Percentiles rank a stretch among this genome's conserved stretches.
phyloP scores from a whole-genome alignment of 805 yeast species.

The Sugiyamaella valdiviana region DNA sequence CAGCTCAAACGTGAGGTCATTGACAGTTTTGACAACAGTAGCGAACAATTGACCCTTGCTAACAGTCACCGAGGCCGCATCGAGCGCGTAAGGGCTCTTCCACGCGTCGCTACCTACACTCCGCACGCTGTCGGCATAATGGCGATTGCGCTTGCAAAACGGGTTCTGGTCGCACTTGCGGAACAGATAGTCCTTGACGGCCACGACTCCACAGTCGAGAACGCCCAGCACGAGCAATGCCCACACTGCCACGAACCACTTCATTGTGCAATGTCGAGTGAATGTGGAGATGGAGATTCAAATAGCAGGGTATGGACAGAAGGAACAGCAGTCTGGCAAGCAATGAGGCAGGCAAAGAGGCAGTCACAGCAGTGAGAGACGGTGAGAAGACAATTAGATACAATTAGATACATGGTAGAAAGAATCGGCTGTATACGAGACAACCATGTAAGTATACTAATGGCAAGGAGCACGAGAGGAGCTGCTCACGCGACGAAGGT shows the following conservation, averaged over 20 bases:
- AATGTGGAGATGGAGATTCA: not conserved
- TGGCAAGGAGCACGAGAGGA: too few relatives aligned
- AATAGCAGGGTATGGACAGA: not conserved
- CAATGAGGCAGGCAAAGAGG: too few relatives aligned
- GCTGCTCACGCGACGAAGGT: too few relatives aligned
- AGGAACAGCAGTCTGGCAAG: not conserved
- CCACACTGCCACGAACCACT: not conserved
- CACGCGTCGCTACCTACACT: slow-evolving; percentile 25
- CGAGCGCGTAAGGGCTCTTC: slow-evolving; percentile 35
- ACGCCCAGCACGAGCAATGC: not conserved
- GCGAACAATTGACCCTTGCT: slow-evolving; percentile 27
- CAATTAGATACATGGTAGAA: too few relatives aligned
- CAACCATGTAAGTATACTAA: too few relatives aligned
- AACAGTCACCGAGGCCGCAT: slow-evolving; percentile 28
- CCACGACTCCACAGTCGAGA: slow-evolving; percentile 1
- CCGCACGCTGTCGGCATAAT: slow-evolving; percentile 42
- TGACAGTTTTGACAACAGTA: slow-evolving; percentile 31
- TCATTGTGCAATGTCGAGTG: too few relatives aligned
- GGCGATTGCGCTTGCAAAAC: slow-evolving; percentile 74
- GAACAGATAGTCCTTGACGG: slow-evolving; percentile 35
- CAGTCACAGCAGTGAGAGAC: too few relatives aligned
- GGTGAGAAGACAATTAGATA: too few relatives aligned
- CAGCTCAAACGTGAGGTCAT: slow-evolving; percentile 33
- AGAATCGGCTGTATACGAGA: too few relatives aligned
- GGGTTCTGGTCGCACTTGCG: slow-evolving; percentile 76